Evolutionary conservation across 768 basidiomycete genomes (phyloP).

Genomic region (Boletus pseudopeckii): DNA sequence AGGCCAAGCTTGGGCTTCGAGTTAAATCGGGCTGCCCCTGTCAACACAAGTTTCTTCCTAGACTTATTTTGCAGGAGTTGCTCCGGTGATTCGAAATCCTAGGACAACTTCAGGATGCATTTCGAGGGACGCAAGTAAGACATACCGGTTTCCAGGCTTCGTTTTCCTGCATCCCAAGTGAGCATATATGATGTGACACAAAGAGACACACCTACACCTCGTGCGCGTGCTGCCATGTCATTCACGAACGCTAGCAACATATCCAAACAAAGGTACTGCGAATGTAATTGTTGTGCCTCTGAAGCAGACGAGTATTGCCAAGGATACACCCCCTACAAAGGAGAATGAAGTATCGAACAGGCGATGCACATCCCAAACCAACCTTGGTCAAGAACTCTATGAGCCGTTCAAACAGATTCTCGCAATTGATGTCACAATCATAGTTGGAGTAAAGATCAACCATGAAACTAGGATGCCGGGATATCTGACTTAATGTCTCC

Average conservation of each 20-base stretch:
- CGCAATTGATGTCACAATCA: conserved; percentile 95
- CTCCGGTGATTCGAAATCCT: conserved; percentile 58
- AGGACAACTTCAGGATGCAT: not conserved
- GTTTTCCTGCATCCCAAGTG: conserved; percentile 31
- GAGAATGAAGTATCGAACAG: conserved; percentile 2
- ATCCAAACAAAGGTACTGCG: conserved; percentile 87
- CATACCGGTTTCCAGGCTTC: conserved; percentile 66
- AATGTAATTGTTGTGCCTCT: conserved; percentile 67
- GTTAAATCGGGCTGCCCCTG: conserved; percentile 87
- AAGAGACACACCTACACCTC: conserved; percentile 40
- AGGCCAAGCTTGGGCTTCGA: conserved; percentile 88
- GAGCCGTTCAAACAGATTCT: conserved; percentile 90
- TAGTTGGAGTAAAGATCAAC: conserved; percentile 95
- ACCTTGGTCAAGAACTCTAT: conserved; percentile 88
- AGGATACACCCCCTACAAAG: conserved; percentile 73
- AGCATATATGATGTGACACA: conserved; percentile 9
- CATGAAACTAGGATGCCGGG: conserved; percentile 86
- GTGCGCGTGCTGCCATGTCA: conserved; percentile 73
- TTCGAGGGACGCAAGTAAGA: conserved; percentile 5
- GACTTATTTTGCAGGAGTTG: conserved; percentile 68
- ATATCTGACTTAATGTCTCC: conserved; percentile 80
- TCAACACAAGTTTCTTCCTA: conserved; percentile 79
- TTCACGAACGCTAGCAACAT: conserved; percentile 82
- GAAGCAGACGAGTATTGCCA: conserved; percentile 52
- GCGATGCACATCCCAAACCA: conserved; percentile 13